Evolutionary conservation across 2,329 filamentous ascomycete species (phyloP).

Genomic region (Apiospora pterosperma): DNA sequence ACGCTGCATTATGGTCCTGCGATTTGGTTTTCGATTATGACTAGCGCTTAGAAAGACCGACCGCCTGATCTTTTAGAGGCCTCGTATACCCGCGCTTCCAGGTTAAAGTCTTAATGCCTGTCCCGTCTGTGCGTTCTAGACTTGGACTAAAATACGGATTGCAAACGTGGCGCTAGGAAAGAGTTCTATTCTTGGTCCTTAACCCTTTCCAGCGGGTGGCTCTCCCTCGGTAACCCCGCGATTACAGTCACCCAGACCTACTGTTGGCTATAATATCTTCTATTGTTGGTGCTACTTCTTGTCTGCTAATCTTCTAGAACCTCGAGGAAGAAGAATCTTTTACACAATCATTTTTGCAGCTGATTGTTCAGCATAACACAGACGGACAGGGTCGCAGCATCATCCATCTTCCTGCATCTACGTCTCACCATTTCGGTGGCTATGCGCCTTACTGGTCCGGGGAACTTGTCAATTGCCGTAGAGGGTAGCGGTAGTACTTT

Average conservation of each 20-base stretch:
- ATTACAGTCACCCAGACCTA: neutral
- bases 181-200: neutral
- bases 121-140: neutral
- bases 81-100: no score
- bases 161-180: neutral
- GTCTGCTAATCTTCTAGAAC: constrained; percentile 9
- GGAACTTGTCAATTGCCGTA: neutral
- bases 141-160: neutral
- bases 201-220: neutral
- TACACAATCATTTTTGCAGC: neutral
- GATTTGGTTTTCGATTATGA: no score
- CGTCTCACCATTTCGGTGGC: constrained; percentile 6
- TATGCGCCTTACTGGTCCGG: constrained; percentile 9
- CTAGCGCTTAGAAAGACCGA: no score
- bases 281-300: constrained; percentile 14
- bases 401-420: constrained; percentile 4
- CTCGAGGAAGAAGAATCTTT: constrained; percentile 4
- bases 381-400: neutral
- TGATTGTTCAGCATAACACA: neutral
- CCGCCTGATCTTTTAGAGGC: no score
- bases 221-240: neutral
- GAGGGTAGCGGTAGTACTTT: neutral
- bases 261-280: constrained; percentile 7
- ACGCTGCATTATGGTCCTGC: no score
- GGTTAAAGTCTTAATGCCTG: no score